These are phyloP conservation scores for Fusarium sp. DNA, from an alignment of 2,329 filamentous ascomycete species.

Conservation along the genomic window DNA sequence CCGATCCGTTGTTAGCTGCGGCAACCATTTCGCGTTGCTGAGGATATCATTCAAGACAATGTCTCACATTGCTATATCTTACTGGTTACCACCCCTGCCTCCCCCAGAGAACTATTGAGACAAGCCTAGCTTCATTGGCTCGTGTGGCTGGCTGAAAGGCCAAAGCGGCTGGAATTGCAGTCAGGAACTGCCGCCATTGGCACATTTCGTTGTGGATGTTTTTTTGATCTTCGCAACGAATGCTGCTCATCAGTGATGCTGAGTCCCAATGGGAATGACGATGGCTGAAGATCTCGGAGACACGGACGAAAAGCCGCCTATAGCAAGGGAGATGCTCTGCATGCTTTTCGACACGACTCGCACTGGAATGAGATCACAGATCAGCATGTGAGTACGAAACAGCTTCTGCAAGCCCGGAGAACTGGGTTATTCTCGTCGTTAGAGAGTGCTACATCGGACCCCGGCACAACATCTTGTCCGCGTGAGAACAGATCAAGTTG, in stretches of 20 bases:
- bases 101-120: neutral
- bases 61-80: neutral
- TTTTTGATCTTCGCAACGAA: neutral
- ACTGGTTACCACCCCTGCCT: neutral
- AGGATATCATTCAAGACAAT: neutral
- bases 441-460: too few species aligned
- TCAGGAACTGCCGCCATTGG: neutral
- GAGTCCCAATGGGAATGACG: neutral
- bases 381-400: neutral
- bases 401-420: neutral
- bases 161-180: slow-evolving; percentile 14
- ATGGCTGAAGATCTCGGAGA: neutral
- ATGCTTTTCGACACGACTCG: neutral
- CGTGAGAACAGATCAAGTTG: neutral
- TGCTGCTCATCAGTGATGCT: too few species aligned
- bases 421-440: too few species aligned
- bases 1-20: neutral
- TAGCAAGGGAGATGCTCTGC: neutral
- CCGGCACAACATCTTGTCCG: too few species aligned
- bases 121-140: neutral
- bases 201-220: neutral
- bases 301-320: neutral
- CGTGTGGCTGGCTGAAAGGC: slow-evolving; percentile 23
- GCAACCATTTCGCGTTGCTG: neutral
- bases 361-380: neutral